Base-by-base conservation (phyloP, 257 asterid species). In the Ilex aquifolium region DNA sequence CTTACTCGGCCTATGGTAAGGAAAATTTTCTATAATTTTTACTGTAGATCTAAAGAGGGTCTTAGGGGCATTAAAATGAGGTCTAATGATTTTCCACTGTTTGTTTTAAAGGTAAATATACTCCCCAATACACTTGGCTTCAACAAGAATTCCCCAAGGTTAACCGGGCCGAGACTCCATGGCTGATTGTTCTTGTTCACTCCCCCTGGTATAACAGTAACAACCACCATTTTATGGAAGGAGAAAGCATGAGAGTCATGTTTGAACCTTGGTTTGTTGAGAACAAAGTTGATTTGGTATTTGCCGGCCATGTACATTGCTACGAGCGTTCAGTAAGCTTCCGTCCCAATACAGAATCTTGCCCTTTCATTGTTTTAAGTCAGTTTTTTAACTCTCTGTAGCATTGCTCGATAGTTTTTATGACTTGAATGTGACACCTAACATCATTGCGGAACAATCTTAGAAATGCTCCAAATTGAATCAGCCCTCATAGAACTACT, bases 301-400 rank as follows among this genome's bases (percentile, higher is more conserved):
- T 81, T 31, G 39, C 88, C n/a, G 88, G 84, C 3, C 85, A 81
- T 57, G 85, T 84, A 54, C 86, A 84, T 46, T 56, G 82, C 65
- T 84, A 84, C 12, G 88, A 84, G 48, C 75, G 88, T 54, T 61
- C 79, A 57, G 87, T 84, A 42, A 46, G 74, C 10, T 40, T 32
- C 63, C 10, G 40, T 39, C n/a, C 11, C n/a, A 46, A 46, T 46
- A 14, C 6, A 36, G 5, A 4, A 36, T 7, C 5, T 36, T 36
- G 12, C 10, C 52, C 52, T 46, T 46, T 10, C 3, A 46, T 10
- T 46, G n/a, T 46, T 14, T 46, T 6, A 7, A 46, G 13, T 46
- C 3, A 36, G 11, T 46, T 12, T 46, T 6, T 46, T 7, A 10
- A 46, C 14, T 10, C 1, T 10, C 52, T 4, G 52, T 21, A 21